Evolutionary conservation across 73 alveolate species (phyloP).

Genomic region (Paramecium biaurelia): DNA sequence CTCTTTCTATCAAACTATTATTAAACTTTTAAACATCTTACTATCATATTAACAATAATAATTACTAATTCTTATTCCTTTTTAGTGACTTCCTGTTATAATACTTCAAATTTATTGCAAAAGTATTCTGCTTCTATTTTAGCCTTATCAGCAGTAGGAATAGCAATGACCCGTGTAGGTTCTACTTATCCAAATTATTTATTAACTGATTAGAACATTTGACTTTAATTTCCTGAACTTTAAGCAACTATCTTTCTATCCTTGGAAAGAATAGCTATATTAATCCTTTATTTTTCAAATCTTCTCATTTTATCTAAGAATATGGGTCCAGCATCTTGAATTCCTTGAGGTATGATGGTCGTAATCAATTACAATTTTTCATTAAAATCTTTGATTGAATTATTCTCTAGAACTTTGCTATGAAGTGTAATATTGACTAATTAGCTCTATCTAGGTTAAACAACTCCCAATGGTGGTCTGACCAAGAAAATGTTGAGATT

Average conservation of each 20-base stretch:
- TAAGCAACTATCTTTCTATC: neutral
- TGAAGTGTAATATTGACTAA: neutral
- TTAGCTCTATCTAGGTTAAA: neutral
- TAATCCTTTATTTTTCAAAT: neutral
- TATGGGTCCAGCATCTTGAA: neutral
- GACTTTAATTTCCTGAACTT: neutral
- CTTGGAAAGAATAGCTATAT: neutral
- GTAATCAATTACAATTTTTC: conserved; percentile 8
- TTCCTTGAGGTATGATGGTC: neutral
- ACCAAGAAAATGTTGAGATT: conserved; percentile 4
- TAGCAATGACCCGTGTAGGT: neutral
- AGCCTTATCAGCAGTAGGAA: conserved; percentile 11
- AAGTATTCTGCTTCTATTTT: neutral
- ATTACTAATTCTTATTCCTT: neutral
- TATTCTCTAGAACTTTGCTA: neutral
- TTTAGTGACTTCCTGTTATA: neutral
- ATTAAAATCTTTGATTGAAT: neutral
- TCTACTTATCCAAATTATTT: neutral
- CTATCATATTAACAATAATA: neutral
- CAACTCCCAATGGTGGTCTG: neutral
- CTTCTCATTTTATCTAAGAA: neutral
- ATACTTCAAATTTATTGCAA: conserved; percentile 5
- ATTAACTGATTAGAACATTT: conserved; percentile 1
- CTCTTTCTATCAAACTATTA: neutral
- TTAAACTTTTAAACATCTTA: neutral